These are phyloP conservation scores for Linum tenue DNA, from an alignment of 345 rosid species.

Conservation along the genomic window DNA sequence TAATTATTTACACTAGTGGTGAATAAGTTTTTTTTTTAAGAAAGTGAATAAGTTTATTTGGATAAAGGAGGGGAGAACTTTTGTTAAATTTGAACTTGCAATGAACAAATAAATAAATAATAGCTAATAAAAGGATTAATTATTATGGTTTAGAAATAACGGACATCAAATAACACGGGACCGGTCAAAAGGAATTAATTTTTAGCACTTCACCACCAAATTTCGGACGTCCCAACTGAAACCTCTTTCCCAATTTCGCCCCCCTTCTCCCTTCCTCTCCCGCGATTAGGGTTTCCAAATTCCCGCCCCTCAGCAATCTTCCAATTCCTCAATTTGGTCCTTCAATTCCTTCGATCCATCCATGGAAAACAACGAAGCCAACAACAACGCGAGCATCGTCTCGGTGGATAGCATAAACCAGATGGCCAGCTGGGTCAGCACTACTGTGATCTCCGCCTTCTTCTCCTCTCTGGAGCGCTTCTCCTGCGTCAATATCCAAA, in stretches of 20 bases:
- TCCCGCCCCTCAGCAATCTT: background rate
- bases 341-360: background rate
- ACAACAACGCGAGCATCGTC: constrained; percentile 18
- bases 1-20: no score
- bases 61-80: no score
- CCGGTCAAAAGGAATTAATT: no score
- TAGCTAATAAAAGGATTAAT: no score
- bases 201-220: no score
- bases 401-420: constrained; percentile 40
- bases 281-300: background rate
- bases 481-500: constrained; percentile 72
- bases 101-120: no score
- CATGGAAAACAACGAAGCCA: constrained; percentile 17
- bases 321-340: background rate
- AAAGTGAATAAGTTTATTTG: no score
- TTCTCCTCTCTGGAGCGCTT: constrained; percentile 85
- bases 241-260: background rate
- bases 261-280: background rate
- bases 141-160: no score
- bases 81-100: no score
- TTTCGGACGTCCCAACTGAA: no score
- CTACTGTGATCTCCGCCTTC: constrained; percentile 70
- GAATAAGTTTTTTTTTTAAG: no score
- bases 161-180: no score
- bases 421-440: constrained; percentile 62